Conservation (phyloP, 176 grass and related monocot genomes). For the Thalia dealbata region DNA sequence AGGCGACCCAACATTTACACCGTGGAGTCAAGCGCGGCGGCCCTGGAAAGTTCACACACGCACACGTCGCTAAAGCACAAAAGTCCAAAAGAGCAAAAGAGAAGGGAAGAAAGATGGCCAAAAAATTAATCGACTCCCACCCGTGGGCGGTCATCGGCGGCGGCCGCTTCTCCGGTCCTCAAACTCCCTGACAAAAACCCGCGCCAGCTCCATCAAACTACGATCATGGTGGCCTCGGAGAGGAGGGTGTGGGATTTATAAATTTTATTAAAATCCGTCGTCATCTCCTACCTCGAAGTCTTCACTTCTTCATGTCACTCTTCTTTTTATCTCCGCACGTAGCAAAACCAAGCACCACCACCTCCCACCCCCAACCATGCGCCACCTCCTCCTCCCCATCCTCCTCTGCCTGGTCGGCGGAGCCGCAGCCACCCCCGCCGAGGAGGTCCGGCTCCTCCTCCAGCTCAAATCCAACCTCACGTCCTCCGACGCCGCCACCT, state of each 20-base stretch:
- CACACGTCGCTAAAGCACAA: not conserved
- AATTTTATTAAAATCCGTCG: no score
- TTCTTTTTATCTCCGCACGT: not conserved
- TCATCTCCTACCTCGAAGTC: not conserved
- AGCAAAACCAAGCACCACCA: not conserved
- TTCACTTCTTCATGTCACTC: not conserved
- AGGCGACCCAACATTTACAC: not conserved
- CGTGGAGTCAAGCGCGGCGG: not conserved
- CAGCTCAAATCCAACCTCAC: conserved; percentile 42
- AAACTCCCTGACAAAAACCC: not conserved
- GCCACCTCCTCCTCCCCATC: not conserved
- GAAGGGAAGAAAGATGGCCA: not conserved
- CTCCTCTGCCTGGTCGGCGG: not conserved
- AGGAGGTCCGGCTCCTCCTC: conserved; percentile 38
- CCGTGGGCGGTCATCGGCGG: not conserved
- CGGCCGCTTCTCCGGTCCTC: not conserved
- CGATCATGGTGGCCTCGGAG: no score
- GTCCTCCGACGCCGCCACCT: conserved; percentile 5
- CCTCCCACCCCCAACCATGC: not conserved
- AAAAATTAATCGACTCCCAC: not conserved
- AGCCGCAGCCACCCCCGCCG: not conserved
- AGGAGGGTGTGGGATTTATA: no score
- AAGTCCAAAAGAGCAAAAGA: not conserved
- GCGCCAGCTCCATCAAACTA: no score
- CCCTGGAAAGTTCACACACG: not conserved